Evolutionary conservation across 148 eudicot species (phyloP).

Genomic region (Cornus controversa): DNA sequence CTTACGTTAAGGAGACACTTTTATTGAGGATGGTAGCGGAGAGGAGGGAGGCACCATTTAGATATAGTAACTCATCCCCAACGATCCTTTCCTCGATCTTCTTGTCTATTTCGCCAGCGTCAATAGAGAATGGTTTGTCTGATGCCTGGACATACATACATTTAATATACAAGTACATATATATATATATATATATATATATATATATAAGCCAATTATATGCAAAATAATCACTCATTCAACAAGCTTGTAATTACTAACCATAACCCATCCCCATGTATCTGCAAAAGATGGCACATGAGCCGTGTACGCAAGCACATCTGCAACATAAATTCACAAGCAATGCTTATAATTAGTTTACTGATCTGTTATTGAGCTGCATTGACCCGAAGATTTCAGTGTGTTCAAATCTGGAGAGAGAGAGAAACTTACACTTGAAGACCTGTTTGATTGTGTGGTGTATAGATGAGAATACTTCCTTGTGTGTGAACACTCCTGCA

Average conservation of each 20-base stretch:
- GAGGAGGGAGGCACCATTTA: conserved; percentile 54
- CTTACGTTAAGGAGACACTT: conserved; percentile 54
- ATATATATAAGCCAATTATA: neutral
- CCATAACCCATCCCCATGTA: conserved; percentile 93
- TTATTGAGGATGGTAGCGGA: conserved; percentile 62
- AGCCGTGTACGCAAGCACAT: conserved; percentile 68
- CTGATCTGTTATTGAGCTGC: too few species aligned
- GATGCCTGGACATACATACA: conserved; percentile 45
- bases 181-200: neutral
- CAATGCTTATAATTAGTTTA: neutral
- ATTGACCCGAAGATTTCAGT: too few species aligned
- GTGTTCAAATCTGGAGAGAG: neutral
- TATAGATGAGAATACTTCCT: conserved; percentile 77
- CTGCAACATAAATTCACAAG: conserved; percentile 28
- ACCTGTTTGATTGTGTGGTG: conserved; percentile 75
- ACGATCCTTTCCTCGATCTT: conserved; percentile 49
- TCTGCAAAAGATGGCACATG: conserved; percentile 88
- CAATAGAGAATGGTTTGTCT: conserved; percentile 51
- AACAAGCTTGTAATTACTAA: conserved; percentile 14
- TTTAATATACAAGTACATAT: neutral
- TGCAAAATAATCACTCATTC: neutral
- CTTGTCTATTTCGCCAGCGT: conserved; percentile 49
- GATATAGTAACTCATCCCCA: conserved; percentile 50
- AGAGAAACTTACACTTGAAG: conserved; percentile 54
- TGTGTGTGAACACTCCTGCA: conserved; percentile 73